These are phyloP conservation scores for Aspergillus japonicus DNA, from an alignment of 2,329 filamentous ascomycete species.

Conservation along the genomic window DNA sequence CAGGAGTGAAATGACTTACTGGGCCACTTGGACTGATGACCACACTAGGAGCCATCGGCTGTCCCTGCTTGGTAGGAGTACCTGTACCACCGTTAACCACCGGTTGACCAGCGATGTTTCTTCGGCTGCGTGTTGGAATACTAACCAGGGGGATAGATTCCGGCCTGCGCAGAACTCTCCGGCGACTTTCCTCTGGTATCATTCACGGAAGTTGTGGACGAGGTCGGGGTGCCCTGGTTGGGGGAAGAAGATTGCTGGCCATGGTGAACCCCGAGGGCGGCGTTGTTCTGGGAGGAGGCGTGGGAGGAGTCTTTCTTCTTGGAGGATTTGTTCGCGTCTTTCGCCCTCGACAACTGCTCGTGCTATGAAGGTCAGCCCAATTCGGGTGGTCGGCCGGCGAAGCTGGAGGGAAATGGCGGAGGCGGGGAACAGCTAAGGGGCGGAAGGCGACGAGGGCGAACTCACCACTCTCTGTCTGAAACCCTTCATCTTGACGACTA, in stretches of 20 bases:
- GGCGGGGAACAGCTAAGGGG: conserved; percentile 23
- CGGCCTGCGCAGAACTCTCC: conserved; percentile 37
- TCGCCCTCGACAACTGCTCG: conserved; percentile 86
- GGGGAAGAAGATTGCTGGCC: conserved; percentile 60
- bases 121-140: conserved; percentile 41
- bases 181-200: conserved; percentile 79
- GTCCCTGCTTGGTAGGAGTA: conserved; percentile 63
- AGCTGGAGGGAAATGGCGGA: conserved; percentile 22
- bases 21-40: conserved; percentile 93
- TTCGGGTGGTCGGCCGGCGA: conserved; percentile 7
- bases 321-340: conserved; percentile 79
- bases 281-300: conserved; percentile 74
- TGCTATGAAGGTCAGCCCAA: conserved; percentile 51
- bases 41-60: conserved; percentile 75
- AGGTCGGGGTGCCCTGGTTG: conserved; percentile 73
- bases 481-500: conserved; percentile 77
- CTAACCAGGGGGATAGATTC: conserved; percentile 34
- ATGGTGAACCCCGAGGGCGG: conserved; percentile 46
- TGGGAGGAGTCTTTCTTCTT: conserved; percentile 61
- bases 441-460: conserved; percentile 30
- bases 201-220: conserved; percentile 82
- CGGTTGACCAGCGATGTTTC: conserved; percentile 34
- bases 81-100: conserved; percentile 51
- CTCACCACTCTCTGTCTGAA: conserved; percentile 97
- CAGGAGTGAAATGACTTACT: conserved; percentile 50